A percentile compares a stretch with the other conserved stretches of the same genome.
These are phyloP conservation scores for Coccomyxa sp. DNA, from an alignment of 139 green algal species.

Conservation along the genomic window DNA sequence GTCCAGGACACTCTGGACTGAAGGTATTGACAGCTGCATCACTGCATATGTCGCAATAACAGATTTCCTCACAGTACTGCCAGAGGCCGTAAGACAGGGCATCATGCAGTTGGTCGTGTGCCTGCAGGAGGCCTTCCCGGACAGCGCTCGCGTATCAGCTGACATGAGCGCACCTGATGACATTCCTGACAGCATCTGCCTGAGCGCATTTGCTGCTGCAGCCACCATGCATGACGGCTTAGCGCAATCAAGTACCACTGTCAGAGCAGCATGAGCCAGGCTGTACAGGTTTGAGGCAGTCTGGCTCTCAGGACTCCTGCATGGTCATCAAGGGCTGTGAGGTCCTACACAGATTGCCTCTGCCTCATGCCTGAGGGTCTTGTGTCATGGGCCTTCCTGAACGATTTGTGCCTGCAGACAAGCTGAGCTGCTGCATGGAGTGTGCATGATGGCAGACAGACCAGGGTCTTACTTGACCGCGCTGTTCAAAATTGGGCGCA, in stretches of 20 bases:
- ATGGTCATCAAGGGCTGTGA: neutral
- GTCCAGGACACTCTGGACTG: neutral
- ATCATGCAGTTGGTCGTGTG: neutral
- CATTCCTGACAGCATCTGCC: conserved; percentile 1
- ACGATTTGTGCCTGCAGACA: neutral
- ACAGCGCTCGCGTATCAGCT: neutral
- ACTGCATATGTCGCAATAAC: neutral
- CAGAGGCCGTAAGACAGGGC: neutral
- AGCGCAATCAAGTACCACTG: conserved; percentile 7
- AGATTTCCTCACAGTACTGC: neutral
- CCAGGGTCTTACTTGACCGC: neutral
- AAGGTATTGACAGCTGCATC: neutral
- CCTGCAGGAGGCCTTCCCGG: neutral
- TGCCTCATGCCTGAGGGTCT: neutral
- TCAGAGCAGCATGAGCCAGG: conserved; percentile 13
- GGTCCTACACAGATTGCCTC: neutral
- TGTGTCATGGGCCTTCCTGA: neutral
- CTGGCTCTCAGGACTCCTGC: conserved; percentile 14
- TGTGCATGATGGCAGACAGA: no score
- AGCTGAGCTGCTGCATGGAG: neutral
- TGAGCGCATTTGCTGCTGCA: conserved; percentile 4
- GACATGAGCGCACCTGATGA: neutral
- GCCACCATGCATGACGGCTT: neutral
- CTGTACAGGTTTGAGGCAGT: conserved; percentile 1
- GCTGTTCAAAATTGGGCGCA: neutral